Base-by-base conservation (phyloP, 805 yeast species). In the Yarrowia alimentaria region DNA sequence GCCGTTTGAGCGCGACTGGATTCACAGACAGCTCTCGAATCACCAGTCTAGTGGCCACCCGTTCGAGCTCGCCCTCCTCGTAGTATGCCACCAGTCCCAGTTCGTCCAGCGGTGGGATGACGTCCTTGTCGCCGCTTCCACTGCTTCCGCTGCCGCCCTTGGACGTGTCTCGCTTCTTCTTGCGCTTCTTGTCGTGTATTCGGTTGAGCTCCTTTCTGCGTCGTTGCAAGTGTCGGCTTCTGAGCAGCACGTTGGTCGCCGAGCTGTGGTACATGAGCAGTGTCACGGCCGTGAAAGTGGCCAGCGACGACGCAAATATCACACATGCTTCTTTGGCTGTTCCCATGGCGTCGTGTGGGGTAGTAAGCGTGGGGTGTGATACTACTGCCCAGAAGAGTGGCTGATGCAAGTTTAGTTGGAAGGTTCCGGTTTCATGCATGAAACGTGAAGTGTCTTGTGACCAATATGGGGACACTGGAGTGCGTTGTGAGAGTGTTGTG, bases 201-300 rank as follows among this genome's bases (percentile, higher is more conserved):
- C n/a, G n/a, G n/a, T n/a, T n/a, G 13, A 38, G 32, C 24, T 38
- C 18, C 7, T 38, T 17, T 16, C 19, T 19, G 16, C 45, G 21
- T 13, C 47, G 18, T 2, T 40, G 14, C 19, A 40, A 11, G 11
- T 40, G 47, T 6, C 33, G 24, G 18, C 9, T 40, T 13, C 32
- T 32, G 9, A 26, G 28, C 14, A n/a, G 17, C 13, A 40, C 47
- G 25, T 40, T 33, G 5, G 33, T 26, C 14, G 33, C 32, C 13
- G 33, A 19, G 18, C 25, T 29, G 9, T 40, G 47, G 33, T 40
- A 40, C 47, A 40, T 25, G 19, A 40, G 24, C 19, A 40, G 47
- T 10, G 47, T 28, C 22, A 40, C 25, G 33, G 47, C 32, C 24
- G 47, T 18, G 13, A 40, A 40, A 5, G 47, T 40, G 33, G 25